Evolutionary conservation across 2,329 filamentous ascomycete genomes (phyloP).

Genomic region (Grosmannia serpens): DNA sequence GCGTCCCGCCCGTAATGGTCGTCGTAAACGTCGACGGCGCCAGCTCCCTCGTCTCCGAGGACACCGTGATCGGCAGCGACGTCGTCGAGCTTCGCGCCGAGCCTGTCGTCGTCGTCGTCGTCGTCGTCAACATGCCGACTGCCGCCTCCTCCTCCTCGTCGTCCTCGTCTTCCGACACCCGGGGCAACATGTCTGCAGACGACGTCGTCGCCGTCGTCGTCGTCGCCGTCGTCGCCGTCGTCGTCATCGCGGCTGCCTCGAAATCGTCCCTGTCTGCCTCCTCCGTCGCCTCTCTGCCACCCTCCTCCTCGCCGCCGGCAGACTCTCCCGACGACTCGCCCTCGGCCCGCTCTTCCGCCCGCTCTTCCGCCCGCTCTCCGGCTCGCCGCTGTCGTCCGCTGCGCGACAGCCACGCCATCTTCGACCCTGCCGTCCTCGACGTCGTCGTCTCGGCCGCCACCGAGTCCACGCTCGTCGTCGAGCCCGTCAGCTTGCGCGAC

Average conservation of each 20-base stretch:
- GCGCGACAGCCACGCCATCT: neutral
- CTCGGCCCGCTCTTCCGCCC: neutral
- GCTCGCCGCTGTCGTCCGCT: neutral
- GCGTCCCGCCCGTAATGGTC: neutral
- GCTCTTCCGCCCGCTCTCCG: neutral
- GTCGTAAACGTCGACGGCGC: neutral
- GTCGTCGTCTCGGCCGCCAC: conserved; percentile 53
- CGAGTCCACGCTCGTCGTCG: conserved; percentile 50
- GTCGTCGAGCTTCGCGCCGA: neutral
- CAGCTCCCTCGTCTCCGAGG: neutral
- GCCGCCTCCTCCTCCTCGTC: neutral
- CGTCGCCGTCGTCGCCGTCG: conserved; percentile 13
- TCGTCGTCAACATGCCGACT: neutral
- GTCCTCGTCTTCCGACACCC: too few species aligned
- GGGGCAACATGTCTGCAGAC: neutral
- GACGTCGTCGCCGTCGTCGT: conserved; percentile 12
- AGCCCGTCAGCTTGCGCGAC: too few species aligned
- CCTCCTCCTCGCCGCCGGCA: neutral
- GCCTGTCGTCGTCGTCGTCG: neutral
- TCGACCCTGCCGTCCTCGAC: conserved; percentile 27
- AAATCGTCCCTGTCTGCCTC: too few species aligned
- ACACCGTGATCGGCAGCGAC: neutral
- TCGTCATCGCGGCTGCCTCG: neutral
- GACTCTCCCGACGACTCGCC: neutral
- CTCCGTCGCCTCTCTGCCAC: neutral